Percentiles rank a stretch among this genome's conserved stretches.
Conservation (phyloP, 306 rosid species). For the Abrus pulchellus region DNA sequence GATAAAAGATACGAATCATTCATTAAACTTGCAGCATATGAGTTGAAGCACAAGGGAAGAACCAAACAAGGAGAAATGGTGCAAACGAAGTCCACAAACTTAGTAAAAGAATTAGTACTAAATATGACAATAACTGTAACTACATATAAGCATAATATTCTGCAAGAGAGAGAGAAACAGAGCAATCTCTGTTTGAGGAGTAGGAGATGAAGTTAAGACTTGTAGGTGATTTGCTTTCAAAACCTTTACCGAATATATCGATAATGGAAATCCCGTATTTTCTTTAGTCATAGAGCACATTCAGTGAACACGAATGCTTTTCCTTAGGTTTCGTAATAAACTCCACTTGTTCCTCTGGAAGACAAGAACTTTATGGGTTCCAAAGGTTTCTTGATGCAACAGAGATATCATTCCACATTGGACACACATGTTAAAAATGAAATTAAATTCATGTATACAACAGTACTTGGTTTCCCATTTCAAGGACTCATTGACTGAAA, state of each 20-base stretch:
- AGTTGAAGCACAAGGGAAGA: not conserved
- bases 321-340: not conserved
- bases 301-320: not conserved
- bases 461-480: not conserved
- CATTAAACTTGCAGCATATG: not conserved
- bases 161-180: not conserved
- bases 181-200: not conserved
- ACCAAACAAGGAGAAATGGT: not conserved
- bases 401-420: not conserved
- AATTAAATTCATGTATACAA: not conserved
- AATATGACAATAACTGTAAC: not conserved
- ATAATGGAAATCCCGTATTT: too few relatives aligned
- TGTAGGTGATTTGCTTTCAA: not conserved
- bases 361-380: not conserved
- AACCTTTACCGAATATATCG: not conserved
- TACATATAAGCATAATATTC: not conserved
- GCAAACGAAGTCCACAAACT: not conserved
- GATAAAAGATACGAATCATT: too few relatives aligned
- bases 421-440: not conserved
- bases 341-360: too few relatives aligned
- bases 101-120: not conserved
- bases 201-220: not conserved
- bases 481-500: not conserved
- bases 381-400: not conserved
- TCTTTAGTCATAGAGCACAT: not conserved